Evolutionary conservation across 257 asterid species (phyloP).

Genomic region (Solanum paucissectum): DNA sequence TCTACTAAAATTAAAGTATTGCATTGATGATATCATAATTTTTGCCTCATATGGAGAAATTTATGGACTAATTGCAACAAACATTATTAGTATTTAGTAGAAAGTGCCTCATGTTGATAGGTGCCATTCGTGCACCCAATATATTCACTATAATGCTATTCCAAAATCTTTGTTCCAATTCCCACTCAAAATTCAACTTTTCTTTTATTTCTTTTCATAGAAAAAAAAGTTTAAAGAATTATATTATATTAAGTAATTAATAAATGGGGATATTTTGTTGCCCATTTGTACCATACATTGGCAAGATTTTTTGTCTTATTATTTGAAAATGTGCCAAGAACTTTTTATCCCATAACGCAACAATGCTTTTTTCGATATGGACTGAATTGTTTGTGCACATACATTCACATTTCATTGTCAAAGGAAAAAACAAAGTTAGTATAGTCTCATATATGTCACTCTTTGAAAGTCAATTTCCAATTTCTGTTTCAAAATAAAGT

Average conservation of each 20-base stretch:
- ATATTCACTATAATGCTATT: background rate
- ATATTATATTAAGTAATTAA: background rate
- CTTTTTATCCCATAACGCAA: background rate
- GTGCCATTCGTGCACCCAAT: background rate
- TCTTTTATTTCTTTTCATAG: background rate
- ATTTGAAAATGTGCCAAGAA: background rate
- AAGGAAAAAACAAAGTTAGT: background rate
- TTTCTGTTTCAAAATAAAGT: background rate
- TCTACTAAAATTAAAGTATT: background rate
- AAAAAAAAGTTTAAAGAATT: background rate
- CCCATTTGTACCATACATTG: background rate
- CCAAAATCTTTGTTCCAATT: background rate
- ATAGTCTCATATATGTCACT: background rate
- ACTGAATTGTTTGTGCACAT: background rate
- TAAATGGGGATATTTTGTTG: background rate
- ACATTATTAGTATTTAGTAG: background rate
- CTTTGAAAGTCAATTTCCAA: background rate
- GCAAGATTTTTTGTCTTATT: background rate
- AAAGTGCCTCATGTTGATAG: background rate
- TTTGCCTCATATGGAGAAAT: background rate
- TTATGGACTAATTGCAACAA: background rate
- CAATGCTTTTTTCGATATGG: background rate
- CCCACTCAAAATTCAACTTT: background rate
- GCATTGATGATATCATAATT: background rate
- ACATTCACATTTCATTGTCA: background rate